Evolutionary conservation across 129 eudicot genomes (phyloP).

Genomic region (Centella asiatica): DNA sequence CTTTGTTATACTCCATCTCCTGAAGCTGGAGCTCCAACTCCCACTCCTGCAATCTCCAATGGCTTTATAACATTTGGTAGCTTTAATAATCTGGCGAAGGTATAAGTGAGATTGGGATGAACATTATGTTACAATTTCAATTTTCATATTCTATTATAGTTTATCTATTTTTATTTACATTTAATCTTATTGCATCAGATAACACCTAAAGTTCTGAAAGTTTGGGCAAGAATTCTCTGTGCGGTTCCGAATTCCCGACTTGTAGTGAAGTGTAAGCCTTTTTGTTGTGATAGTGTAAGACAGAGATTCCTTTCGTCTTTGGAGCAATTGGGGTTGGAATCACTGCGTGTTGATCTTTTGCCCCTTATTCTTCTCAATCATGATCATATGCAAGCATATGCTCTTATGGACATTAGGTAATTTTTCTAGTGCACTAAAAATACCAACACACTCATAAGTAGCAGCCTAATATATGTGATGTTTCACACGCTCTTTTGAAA

Average conservation of each 20-base stretch:
- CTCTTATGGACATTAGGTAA: conserved; percentile 98
- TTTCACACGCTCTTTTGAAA: too few relatives aligned
- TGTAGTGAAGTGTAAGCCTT: conserved; percentile 91
- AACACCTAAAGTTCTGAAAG: conserved; percentile 90
- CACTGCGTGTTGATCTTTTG: conserved; percentile 88
- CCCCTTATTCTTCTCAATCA: conserved; percentile 89
- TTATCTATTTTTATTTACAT: neutral
- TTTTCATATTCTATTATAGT: neutral
- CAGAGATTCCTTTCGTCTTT: conserved; percentile 72
- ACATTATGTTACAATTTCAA: neutral
- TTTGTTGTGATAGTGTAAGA: conserved; percentile 85
- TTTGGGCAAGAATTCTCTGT: conserved; percentile 83
- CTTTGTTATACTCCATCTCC: conserved; percentile 95
- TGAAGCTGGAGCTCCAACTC: conserved; percentile 82
- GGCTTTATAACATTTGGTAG: conserved; percentile 93
- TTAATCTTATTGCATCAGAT: conserved; percentile 37
- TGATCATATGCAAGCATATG: conserved; percentile 96
- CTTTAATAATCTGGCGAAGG: conserved; percentile 97
- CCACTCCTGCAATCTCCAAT: conserved; percentile 83
- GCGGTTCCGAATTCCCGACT: conserved; percentile 95
- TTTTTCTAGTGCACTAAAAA: neutral
- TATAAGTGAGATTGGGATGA: conserved; percentile 17
- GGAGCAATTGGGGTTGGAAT: conserved; percentile 94
- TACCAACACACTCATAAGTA: neutral
- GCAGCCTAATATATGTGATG: too few relatives aligned